Evolutionary conservation across 805 yeast species (phyloP).

Genomic region (Brettanomyces bruxellensis): DNA sequence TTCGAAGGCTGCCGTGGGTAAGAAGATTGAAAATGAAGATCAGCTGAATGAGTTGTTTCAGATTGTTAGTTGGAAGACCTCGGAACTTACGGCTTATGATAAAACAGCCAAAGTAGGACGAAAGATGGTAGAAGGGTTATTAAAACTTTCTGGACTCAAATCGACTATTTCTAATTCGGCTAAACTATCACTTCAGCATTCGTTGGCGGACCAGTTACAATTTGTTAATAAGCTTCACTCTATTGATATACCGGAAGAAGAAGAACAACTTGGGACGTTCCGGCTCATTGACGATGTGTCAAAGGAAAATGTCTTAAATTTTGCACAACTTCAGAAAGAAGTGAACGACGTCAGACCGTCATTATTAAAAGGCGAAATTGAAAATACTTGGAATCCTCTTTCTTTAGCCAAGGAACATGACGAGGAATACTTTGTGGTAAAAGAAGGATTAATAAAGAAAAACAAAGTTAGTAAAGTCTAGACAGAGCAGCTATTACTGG

Average conservation of each 20-base stretch:
- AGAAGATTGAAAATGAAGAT: slow-evolving; percentile 6
- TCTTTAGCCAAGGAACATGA: slow-evolving; percentile 23
- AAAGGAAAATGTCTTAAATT: slow-evolving; percentile 16
- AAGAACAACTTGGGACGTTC: slow-evolving; percentile 8
- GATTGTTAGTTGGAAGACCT: slow-evolving; percentile 20
- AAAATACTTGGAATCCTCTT: slow-evolving; percentile 34
- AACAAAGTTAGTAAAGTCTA: slow-evolving; percentile 10
- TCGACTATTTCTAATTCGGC: slow-evolving; percentile 19
- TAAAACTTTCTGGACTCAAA: slow-evolving; percentile 42
- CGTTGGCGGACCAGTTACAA: slow-evolving; percentile 38
- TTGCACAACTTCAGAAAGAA: slow-evolving; percentile 21
- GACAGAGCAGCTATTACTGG: no score
- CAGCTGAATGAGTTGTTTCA: slow-evolving; percentile 13
- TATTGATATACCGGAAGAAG: slow-evolving; percentile 14
- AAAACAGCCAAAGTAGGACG: background rate
- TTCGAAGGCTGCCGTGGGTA: slow-evolving; percentile 5
- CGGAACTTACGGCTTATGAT: slow-evolving; percentile 10
- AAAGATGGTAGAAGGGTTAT: slow-evolving; percentile 22
- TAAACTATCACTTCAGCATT: slow-evolving; percentile 22
- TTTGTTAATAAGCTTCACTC: slow-evolving; percentile 39
- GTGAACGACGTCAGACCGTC: slow-evolving; percentile 17
- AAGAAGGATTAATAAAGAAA: slow-evolving; percentile 37
- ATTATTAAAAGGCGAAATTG: slow-evolving; percentile 31
- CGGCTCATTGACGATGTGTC: slow-evolving; percentile 22
- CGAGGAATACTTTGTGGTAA: slow-evolving; percentile 33